These are phyloP conservation scores for Aspergillus phoenicis DNA, from an alignment of 2,329 filamentous ascomycete genomes.

Conservation along the genomic window DNA sequence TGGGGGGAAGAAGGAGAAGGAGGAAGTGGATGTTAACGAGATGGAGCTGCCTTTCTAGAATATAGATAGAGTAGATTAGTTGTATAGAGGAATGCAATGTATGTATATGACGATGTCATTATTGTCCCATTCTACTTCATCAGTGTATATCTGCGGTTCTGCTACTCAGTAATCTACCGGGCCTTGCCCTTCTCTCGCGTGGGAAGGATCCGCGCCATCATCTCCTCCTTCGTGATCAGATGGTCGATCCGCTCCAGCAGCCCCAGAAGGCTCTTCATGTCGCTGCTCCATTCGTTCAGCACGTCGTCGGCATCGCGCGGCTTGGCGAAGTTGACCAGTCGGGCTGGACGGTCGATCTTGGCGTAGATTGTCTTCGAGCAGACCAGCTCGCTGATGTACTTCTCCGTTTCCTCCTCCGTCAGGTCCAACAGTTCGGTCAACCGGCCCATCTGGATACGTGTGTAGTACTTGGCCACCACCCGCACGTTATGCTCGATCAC, in stretches of 20 bases:
- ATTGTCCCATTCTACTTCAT: conserved; percentile 36
- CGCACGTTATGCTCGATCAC: conserved; percentile 99
- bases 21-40: conserved; percentile 64
- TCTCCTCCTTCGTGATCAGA: conserved; percentile 98
- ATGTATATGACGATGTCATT: conserved; percentile 6
- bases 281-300: conserved; percentile 96
- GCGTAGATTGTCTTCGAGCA: conserved; percentile 98
- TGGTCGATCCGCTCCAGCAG: conserved; percentile 91
- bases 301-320: conserved; percentile 93
- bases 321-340: conserved; percentile 92
- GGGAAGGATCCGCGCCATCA: conserved; percentile 97
- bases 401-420: conserved; percentile 93
- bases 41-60: conserved; percentile 67
- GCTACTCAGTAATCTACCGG: conserved; percentile 26
- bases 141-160: background rate
- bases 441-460: conserved; percentile 88
- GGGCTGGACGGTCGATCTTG: conserved; percentile 92
- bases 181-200: conserved; percentile 44
- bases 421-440: conserved; percentile 89
- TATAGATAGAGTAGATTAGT: conserved; percentile 15
- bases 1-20: conserved; percentile 38
- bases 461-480: conserved; percentile 98
- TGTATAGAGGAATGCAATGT: background rate
- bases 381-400: conserved; percentile 96
- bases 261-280: conserved; percentile 91